phyloP scores from a whole-genome alignment of 805 yeast genomes.

The Komagataella pastoris region DNA sequence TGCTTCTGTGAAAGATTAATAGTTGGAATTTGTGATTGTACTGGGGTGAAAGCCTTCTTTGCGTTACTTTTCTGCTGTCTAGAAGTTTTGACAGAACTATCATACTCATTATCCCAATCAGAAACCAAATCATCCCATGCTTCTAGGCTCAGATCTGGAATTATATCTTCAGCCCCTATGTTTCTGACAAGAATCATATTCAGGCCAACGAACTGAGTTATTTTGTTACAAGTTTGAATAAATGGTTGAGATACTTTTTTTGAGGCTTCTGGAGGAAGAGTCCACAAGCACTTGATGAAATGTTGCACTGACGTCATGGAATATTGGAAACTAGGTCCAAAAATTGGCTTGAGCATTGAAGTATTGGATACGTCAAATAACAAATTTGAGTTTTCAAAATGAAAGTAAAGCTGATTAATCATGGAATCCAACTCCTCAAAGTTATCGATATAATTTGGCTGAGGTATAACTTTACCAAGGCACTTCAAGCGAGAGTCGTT shows the following conservation, averaged over 20 bases:
- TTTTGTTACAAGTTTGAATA: constrained; percentile 1
- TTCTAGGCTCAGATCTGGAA: not conserved
- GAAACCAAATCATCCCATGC: not conserved
- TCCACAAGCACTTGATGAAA: not conserved
- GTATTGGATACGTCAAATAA: constrained; percentile 5
- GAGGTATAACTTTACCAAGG: not conserved
- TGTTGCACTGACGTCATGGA: not conserved
- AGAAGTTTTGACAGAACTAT: not conserved
- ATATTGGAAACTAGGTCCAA: not conserved
- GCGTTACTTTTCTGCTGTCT: constrained; percentile 1
- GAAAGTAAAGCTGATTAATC: constrained; percentile 17
- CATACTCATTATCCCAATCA: not conserved
- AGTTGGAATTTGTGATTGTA: constrained; percentile 2
- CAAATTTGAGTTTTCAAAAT: constrained; percentile 9
- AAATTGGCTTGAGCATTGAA: not conserved
- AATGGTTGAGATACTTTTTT: constrained; percentile 3
- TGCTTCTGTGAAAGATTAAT: constrained; percentile 1
- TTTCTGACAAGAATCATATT: not conserved
- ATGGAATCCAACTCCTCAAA: constrained; percentile 19
- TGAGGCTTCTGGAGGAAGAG: constrained; percentile 5
- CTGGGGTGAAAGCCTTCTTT: not conserved
- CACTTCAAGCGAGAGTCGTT: constrained; percentile 7
- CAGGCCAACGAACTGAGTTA: constrained; percentile 1
- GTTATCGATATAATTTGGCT: constrained; percentile 6
- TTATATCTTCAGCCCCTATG: not conserved